A percentile compares a stretch with the other conserved stretches of the same genome.
Evolutionary conservation across 176 grass and related monocot genomes (phyloP).

Genomic region (Bonia amplexicaulis): DNA sequence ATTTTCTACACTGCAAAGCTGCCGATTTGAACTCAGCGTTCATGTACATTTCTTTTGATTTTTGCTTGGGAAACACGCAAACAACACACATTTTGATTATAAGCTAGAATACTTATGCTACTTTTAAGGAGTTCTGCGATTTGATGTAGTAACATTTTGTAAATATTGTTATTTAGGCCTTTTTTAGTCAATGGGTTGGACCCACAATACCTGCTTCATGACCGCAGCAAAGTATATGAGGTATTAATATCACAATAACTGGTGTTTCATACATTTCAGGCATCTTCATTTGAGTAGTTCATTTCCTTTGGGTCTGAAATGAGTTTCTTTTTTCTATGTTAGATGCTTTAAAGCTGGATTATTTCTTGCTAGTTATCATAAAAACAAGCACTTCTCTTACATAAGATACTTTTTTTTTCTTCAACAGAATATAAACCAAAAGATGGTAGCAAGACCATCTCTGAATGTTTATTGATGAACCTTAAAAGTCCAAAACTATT

Average conservation of each 20-base stretch:
- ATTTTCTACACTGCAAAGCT: background rate
- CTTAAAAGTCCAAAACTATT: background rate
- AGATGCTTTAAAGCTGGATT: constrained; percentile 30
- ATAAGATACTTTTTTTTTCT: background rate
- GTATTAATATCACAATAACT: constrained; percentile 40
- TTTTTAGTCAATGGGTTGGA: constrained; percentile 89
- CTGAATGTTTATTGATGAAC: background rate
- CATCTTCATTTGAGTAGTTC: background rate
- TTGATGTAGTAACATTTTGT: constrained; percentile 10
- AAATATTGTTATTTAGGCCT: constrained; percentile 48
- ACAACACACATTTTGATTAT: background rate
- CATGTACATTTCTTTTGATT: background rate
- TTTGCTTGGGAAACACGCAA: background rate
- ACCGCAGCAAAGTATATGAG: constrained; percentile 95
- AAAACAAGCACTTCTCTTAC: background rate
- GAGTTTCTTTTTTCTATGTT: background rate
- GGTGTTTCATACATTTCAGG: background rate
- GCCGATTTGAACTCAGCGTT: background rate
- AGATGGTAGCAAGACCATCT: background rate
- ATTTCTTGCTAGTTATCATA: constrained; percentile 28
- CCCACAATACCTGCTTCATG: constrained; percentile 81
- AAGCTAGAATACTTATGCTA: background rate
- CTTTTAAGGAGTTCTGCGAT: background rate
- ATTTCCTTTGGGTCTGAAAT: background rate
- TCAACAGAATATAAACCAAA: constrained; percentile 5